These are phyloP conservation scores for Cetradonia linearis DNA, from an alignment of 495 filamentous ascomycete genomes.

Conservation along the genomic window DNA sequence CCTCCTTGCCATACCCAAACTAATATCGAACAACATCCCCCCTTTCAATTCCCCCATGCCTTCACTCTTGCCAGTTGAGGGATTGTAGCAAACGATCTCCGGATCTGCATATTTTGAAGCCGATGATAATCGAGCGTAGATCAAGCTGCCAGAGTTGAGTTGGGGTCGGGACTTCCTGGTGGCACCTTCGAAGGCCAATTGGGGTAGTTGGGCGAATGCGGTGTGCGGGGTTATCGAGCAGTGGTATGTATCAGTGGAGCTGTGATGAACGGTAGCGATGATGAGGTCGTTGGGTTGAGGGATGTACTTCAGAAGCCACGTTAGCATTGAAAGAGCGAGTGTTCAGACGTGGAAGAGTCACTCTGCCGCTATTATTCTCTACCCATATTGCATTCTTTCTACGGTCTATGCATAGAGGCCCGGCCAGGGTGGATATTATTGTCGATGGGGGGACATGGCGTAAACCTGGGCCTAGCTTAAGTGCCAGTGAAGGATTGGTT, in stretches of 20 bases:
- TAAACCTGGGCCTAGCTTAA: constrained; percentile 80
- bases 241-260: constrained; percentile 64
- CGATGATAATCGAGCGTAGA: constrained; percentile 71
- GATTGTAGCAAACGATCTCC: constrained; percentile 80
- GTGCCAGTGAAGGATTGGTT: constrained; percentile 50
- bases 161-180: constrained; percentile 84
- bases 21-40: constrained; percentile 79
- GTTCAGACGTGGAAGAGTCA: constrained; percentile 27
- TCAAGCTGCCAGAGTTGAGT: constrained; percentile 59
- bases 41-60: constrained; percentile 77
- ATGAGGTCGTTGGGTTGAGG: constrained; percentile 70
- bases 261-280: constrained; percentile 72
- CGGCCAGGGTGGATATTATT: constrained; percentile 67
- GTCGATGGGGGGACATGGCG: constrained; percentile 59
- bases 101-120: constrained; percentile 74
- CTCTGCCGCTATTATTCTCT: constrained; percentile 56
- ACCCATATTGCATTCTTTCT: constrained; percentile 74
- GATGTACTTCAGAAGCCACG: constrained; percentile 49
- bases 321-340: constrained; percentile 22
- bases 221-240: constrained; percentile 61
- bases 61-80: constrained; percentile 77
- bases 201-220: constrained; percentile 63
- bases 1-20: constrained; percentile 67
- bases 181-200: constrained; percentile 82
- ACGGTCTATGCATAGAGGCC: constrained; percentile 61